phyloP scores from a whole-genome alignment of 1,284 basidiomycete species.

The Malassezia yamatoensis region DNA sequence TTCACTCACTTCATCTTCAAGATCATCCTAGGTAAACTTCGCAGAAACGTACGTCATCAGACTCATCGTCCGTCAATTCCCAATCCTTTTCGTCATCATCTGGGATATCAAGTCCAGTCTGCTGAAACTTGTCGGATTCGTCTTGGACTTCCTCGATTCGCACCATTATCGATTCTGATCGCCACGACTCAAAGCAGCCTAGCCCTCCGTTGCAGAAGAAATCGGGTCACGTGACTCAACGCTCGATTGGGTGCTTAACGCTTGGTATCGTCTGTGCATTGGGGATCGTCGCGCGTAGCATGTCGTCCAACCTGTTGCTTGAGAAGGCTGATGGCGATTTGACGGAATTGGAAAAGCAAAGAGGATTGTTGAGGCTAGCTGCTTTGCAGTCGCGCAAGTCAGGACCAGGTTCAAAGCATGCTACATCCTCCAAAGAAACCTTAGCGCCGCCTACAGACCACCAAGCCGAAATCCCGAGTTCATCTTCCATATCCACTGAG shows the following conservation, averaged over 20 bases:
- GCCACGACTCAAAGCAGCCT: background rate
- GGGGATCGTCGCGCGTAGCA: background rate
- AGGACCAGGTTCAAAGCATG: background rate
- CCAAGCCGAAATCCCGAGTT: background rate
- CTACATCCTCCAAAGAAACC: background rate
- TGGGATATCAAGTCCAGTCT: conserved; percentile 3
- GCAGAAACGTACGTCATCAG: conserved; percentile 11
- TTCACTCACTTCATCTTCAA: conserved; percentile 31
- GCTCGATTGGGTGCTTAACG: background rate
- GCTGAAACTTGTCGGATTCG: conserved; percentile 14
- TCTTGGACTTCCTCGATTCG: conserved; percentile 22
- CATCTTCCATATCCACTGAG: background rate
- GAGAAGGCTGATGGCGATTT: too few species aligned
- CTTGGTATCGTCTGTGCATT: background rate
- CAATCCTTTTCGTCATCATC: conserved; percentile 13
- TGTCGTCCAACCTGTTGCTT: too few species aligned
- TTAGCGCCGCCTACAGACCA: background rate
- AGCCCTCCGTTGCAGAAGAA: background rate
- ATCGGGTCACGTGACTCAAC: background rate
- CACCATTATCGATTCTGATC: conserved; percentile 14
- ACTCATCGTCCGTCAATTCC: conserved; percentile 12
- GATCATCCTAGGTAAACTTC: conserved; percentile 19
- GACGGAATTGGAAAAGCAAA: too few species aligned
- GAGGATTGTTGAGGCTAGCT: background rate
- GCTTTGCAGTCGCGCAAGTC: background rate